Evolutionary conservation across 2,329 filamentous ascomycete genomes (phyloP).

Genomic region (Epichloe sylvatica): DNA sequence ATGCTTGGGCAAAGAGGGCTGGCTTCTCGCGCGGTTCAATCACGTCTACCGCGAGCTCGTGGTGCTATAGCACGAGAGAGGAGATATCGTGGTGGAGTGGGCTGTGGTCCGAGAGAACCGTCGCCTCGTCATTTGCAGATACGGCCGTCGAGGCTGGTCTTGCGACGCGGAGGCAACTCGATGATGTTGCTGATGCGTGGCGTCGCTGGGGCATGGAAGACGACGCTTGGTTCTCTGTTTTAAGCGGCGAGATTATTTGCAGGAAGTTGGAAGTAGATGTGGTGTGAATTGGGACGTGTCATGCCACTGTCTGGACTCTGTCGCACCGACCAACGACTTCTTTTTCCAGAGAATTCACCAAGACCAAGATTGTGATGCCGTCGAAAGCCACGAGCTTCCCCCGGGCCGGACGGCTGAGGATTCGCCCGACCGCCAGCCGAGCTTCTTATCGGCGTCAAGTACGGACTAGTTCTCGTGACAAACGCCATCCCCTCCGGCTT

Average conservation of each 20-base stretch:
- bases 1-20: constrained; percentile 11
- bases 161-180: constrained; percentile 3
- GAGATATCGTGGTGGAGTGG: constrained; percentile 12
- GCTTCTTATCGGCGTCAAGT: too few relatives aligned
- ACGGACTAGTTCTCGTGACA: too few relatives aligned
- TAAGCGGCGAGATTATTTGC: constrained; percentile 4
- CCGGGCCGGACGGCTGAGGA: too few relatives aligned
- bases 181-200: constrained; percentile 2
- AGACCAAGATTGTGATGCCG: too few relatives aligned
- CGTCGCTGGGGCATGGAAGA: constrained; percentile 6
- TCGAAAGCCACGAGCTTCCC: too few relatives aligned
- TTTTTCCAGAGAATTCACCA: too few relatives aligned
- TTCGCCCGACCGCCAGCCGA: too few relatives aligned
- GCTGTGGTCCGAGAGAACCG: constrained; percentile 10
- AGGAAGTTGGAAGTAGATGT: background rate
- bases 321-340: too few relatives aligned
- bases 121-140: constrained; percentile 6
- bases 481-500: too few relatives aligned
- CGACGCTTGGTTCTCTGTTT: constrained; percentile 6
- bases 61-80: constrained; percentile 11
- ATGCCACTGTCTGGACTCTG: too few relatives aligned
- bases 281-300: too few relatives aligned
- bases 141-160: constrained; percentile 1
- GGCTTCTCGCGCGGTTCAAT: constrained; percentile 8
- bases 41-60: constrained; percentile 9